Percentiles rank a stretch among this genome's conserved stretches.
These are phyloP conservation scores for Senna tora DNA, from an alignment of 306 rosid species.

Conservation along the genomic window DNA sequence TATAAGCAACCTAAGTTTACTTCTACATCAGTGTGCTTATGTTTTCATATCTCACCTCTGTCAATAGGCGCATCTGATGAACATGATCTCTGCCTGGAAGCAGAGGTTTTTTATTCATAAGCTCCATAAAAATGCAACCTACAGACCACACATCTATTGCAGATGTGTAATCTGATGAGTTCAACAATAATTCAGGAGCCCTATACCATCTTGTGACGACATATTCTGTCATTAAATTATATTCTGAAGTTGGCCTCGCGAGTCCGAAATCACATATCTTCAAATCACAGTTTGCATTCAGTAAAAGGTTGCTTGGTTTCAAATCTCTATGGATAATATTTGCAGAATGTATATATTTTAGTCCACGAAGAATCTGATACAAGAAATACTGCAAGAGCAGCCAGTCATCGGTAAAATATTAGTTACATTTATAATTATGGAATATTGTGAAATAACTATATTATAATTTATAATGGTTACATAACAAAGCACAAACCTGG, in stretches of 20 bases:
- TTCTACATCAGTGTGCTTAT: background rate
- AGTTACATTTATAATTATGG: background rate
- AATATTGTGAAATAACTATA: background rate
- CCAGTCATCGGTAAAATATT: conserved; percentile 18
- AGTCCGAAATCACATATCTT: conserved; percentile 71
- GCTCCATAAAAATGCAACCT: conserved; percentile 71
- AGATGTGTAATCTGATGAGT: conserved; percentile 65
- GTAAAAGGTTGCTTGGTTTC: conserved; percentile 65
- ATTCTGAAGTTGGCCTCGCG: conserved; percentile 60
- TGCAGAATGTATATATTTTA: conserved; percentile 66
- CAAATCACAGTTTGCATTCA: conserved; percentile 65
- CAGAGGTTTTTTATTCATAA: conserved; percentile 65
- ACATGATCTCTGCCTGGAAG: conserved; percentile 67
- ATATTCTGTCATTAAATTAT: conserved; percentile 65
- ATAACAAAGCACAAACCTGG: conserved; percentile 43
- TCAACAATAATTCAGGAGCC: conserved; percentile 68
- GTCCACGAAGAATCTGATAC: conserved; percentile 69
- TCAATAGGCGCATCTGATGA: conserved; percentile 66
- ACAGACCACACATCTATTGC: conserved; percentile 74
- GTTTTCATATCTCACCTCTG: conserved; percentile 42
- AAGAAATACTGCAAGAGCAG: conserved; percentile 63
- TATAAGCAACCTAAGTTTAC: background rate
- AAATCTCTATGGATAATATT: conserved; percentile 64
- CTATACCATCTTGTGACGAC: conserved; percentile 75
- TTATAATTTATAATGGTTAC: background rate